Percentiles rank a stretch among this genome's conserved stretches.
Evolutionary conservation across 2,329 filamentous ascomycete genomes (phyloP).

Genomic region (Monosporascus sp.): DNA sequence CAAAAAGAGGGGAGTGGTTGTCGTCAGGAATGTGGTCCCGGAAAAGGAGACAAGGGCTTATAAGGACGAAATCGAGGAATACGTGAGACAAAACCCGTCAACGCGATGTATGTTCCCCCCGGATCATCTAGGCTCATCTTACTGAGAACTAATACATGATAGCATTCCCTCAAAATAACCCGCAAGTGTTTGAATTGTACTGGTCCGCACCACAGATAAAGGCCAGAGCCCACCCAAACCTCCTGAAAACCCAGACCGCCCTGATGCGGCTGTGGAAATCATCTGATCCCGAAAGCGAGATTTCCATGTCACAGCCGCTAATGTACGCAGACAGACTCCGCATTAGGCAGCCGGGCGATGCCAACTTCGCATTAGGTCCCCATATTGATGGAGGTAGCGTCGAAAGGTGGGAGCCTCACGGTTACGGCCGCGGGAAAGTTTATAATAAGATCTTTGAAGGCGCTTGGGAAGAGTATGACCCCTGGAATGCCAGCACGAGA

Average conservation of each 20-base stretch:
- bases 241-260: slow-evolving; percentile 55
- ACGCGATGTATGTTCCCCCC: slow-evolving; percentile 40
- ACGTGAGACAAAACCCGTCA: slow-evolving; percentile 57
- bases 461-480: slow-evolving; percentile 74
- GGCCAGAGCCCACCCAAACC: slow-evolving; percentile 60
- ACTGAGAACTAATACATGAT: slow-evolving; percentile 6
- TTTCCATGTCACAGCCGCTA: slow-evolving; percentile 51
- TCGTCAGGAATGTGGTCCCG: slow-evolving; percentile 62
- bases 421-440: slow-evolving; percentile 61
- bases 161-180: slow-evolving; percentile 62
- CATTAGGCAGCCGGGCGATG: slow-evolving; percentile 67
- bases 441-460: slow-evolving; percentile 72
- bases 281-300: slow-evolving; percentile 40
- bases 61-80: slow-evolving; percentile 60
- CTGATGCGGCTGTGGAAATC: slow-evolving; percentile 61
- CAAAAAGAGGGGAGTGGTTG: slow-evolving; percentile 54
- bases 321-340: slow-evolving; percentile 67
- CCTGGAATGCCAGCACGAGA: slow-evolving; percentile 71
- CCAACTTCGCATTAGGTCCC: slow-evolving; percentile 64
- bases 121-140: not conserved
- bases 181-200: slow-evolving; percentile 71
- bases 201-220: slow-evolving; percentile 66
- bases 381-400: slow-evolving; percentile 71
- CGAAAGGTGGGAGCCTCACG: slow-evolving; percentile 67
- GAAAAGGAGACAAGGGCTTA: slow-evolving; percentile 57